These are phyloP conservation scores for Exophiala bonariae DNA, from an alignment of 2,329 filamentous ascomycete species.

Conservation along the genomic window DNA sequence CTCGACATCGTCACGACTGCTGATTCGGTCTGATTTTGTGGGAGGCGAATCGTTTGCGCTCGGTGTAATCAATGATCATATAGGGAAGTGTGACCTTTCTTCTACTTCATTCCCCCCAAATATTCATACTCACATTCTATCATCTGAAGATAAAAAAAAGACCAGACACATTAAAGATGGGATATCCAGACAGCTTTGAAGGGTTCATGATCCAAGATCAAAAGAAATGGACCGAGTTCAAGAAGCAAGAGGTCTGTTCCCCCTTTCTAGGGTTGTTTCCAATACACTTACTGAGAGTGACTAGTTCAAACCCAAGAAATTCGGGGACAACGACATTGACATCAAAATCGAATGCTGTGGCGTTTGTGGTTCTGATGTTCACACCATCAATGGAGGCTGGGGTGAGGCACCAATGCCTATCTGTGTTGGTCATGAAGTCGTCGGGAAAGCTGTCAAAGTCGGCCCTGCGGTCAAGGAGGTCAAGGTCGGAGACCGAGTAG, in stretches of 20 bases:
- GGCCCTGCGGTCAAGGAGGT: slow-evolving; percentile 64
- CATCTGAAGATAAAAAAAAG: too few species aligned
- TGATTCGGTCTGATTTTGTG: too few species aligned
- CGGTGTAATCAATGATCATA: too few species aligned
- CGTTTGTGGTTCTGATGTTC: slow-evolving; percentile 71
- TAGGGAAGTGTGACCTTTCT: too few species aligned
- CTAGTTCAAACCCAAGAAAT: slow-evolving; percentile 78
- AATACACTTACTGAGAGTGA: slow-evolving; percentile 1
- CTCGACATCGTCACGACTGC: too few species aligned
- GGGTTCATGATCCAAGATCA: slow-evolving; percentile 59
- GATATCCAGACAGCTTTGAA: slow-evolving; percentile 46
- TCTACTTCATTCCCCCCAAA: too few species aligned
- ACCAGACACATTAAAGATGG: too few species aligned
- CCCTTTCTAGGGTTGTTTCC: neutral
- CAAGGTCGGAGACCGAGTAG: slow-evolving; percentile 64
- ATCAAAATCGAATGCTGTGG: slow-evolving; percentile 83
- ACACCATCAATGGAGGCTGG: slow-evolving; percentile 65
- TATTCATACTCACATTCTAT: too few species aligned
- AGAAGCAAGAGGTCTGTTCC: slow-evolving; percentile 52
- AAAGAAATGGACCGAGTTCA: slow-evolving; percentile 64
- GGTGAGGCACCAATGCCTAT: slow-evolving; percentile 52
- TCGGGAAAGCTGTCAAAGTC: slow-evolving; percentile 67
- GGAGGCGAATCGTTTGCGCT: too few species aligned
- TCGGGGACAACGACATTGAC: slow-evolving; percentile 83
- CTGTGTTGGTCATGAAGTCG: slow-evolving; percentile 63